These are phyloP conservation scores for Candida multigemmis DNA, from an alignment of 805 yeast species.

Conservation along the genomic window DNA sequence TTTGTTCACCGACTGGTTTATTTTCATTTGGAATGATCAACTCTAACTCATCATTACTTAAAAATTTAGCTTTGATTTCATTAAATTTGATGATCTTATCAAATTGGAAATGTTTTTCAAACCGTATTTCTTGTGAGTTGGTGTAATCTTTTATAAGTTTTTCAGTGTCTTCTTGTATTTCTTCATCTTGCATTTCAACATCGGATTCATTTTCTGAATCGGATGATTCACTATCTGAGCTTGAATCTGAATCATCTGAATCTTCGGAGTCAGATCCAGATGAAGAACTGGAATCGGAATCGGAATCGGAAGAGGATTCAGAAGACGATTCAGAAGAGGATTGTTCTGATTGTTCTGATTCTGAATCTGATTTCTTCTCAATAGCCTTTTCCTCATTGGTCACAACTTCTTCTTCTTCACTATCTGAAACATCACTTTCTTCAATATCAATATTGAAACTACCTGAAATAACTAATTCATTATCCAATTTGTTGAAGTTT, in stretches of 20 bases:
- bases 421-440: conserved; percentile 6
- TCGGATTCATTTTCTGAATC: conserved; percentile 5
- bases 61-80: conserved; percentile 28
- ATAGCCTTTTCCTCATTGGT: conserved; percentile 8
- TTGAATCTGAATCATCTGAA: conserved; percentile 6
- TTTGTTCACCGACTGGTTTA: too few relatives aligned
- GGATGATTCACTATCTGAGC: conserved; percentile 4
- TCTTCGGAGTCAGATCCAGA: conserved; percentile 3
- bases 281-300: conserved; percentile 1
- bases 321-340: conserved; percentile 6
- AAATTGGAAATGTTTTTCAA: conserved; percentile 34
- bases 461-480: conserved; percentile 32
- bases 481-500: conserved; percentile 28
- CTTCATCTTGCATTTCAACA: conserved; percentile 23
- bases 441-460: conserved; percentile 16
- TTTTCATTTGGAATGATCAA: conserved; percentile 29
- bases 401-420: conserved; percentile 8
- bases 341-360: conserved; percentile 6
- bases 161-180: conserved; percentile 30
- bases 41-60: conserved; percentile 31
- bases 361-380: conserved; percentile 4
- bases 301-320: conserved; percentile 2
- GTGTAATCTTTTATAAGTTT: conserved; percentile 26
- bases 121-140: conserved; percentile 27
- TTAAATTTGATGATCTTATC: conserved; percentile 27